Percentiles rank a stretch among this genome's conserved stretches.
Conservation (phyloP, 2,329 filamentous ascomycete species). For the Aureobasidium sp. region DNA sequence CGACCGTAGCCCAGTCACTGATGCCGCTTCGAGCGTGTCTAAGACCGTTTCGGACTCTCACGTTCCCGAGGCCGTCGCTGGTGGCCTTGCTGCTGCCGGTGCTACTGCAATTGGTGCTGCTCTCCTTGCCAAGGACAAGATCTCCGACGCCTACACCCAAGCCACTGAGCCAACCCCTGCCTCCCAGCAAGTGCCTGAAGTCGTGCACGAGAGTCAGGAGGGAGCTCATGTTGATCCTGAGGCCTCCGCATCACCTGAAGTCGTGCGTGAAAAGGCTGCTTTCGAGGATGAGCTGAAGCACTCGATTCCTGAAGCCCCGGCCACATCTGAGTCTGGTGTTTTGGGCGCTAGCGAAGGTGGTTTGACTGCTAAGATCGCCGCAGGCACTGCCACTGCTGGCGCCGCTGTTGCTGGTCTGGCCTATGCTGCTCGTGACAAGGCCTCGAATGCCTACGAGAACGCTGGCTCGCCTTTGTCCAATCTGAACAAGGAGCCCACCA, state of each 20-base stretch:
- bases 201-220: constrained; percentile 65
- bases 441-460: constrained; percentile 20
- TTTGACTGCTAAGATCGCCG: constrained; percentile 37
- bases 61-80: constrained; percentile 35
- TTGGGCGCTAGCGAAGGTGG: constrained; percentile 31
- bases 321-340: constrained; percentile 20
- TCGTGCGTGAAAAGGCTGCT: constrained; percentile 38
- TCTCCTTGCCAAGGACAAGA: constrained; percentile 28
- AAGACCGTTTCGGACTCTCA: constrained; percentile 26
- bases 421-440: constrained; percentile 29
- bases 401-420: constrained; percentile 33
- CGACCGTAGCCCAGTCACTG: constrained; percentile 20
- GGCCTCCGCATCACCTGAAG: constrained; percentile 56
- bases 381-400: constrained; percentile 36
- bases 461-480: background rate
- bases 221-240: constrained; percentile 57
- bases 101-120: constrained; percentile 34
- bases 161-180: constrained; percentile 24
- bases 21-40: background rate
- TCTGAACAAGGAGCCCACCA: constrained; percentile 11
- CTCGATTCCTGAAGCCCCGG: constrained; percentile 42
- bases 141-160: constrained; percentile 25
- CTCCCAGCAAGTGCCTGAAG: constrained; percentile 45
- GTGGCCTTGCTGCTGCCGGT: constrained; percentile 33
- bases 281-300: constrained; percentile 55